phyloP scores from a whole-genome alignment of 108 stramenopile genomes.

The Nitzschia sp. region DNA sequence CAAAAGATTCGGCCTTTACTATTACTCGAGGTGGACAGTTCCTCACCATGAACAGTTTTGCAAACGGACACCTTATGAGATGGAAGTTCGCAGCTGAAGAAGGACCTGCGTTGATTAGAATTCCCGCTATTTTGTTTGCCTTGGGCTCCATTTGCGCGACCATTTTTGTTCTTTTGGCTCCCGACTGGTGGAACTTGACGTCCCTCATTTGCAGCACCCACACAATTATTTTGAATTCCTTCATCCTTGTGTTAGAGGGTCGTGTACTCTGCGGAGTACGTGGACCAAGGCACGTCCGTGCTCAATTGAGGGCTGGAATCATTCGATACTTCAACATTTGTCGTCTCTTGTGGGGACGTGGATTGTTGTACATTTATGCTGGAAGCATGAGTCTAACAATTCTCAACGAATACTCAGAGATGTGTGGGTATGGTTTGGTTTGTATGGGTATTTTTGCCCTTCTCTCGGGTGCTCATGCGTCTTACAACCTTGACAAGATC shows the following conservation, averaged over 20 bases:
- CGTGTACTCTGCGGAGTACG: conserved; percentile 28
- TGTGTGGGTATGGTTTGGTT: conserved; percentile 34
- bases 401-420: conserved; percentile 13
- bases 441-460: conserved; percentile 42
- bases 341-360: conserved; percentile 59
- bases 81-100: conserved; percentile 61
- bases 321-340: conserved; percentile 43
- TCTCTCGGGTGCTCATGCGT: conserved; percentile 31
- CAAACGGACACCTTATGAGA: conserved; percentile 52
- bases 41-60: conserved; percentile 38
- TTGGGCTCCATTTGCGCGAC: conserved; percentile 34
- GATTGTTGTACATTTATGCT: conserved; percentile 49
- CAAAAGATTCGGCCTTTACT: conserved; percentile 3
- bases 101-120: conserved; percentile 40
- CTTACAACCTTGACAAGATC: conserved; percentile 37
- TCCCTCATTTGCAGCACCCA: conserved; percentile 30
- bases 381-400: conserved; percentile 50
- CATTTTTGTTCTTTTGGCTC: conserved; percentile 26
- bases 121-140: conserved; percentile 32
- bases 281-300: conserved; percentile 34
- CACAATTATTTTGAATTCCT: conserved; percentile 20
- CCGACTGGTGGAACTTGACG: conserved; percentile 22
- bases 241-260: conserved; percentile 48
- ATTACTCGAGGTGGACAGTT: conserved; percentile 35
- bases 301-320: conserved; percentile 31